phyloP scores from a whole-genome alignment of 495 filamentous ascomycete species.

The Penicillium verhagenii region DNA sequence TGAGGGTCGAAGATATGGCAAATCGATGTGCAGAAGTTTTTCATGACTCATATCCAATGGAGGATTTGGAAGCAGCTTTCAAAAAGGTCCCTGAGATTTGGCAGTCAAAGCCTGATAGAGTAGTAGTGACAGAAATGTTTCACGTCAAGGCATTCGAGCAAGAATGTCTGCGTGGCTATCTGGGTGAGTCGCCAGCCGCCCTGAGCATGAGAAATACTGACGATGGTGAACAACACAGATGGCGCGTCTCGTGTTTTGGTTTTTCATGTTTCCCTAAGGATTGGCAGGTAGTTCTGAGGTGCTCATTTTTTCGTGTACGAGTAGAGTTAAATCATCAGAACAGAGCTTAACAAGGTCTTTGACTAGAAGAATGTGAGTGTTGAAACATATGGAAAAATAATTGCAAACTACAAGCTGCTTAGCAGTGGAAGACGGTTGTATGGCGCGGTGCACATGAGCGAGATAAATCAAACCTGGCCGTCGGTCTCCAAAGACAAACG shows the following conservation, averaged over 20 bases:
- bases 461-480: neutral
- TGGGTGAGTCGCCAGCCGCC: neutral
- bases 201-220: neutral
- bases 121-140: neutral
- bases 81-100: neutral
- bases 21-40: neutral
- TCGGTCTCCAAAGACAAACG: neutral
- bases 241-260: neutral
- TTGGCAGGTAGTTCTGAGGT: neutral
- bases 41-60: neutral
- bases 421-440: neutral
- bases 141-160: neutral
- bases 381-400: neutral
- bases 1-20: neutral
- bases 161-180: neutral
- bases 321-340: neutral
- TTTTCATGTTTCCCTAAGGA: neutral
- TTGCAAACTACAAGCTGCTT: neutral
- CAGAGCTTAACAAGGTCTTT: neutral
- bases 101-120: neutral
- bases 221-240: neutral
- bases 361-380: neutral
- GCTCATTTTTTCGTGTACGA: neutral
- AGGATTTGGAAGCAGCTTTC: neutral
- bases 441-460: no score